A percentile compares a stretch with the other conserved stretches of the same genome.
Conservation (phyloP, 2,329 filamentous ascomycete species). For the Arthroderma uncinatum region DNA sequence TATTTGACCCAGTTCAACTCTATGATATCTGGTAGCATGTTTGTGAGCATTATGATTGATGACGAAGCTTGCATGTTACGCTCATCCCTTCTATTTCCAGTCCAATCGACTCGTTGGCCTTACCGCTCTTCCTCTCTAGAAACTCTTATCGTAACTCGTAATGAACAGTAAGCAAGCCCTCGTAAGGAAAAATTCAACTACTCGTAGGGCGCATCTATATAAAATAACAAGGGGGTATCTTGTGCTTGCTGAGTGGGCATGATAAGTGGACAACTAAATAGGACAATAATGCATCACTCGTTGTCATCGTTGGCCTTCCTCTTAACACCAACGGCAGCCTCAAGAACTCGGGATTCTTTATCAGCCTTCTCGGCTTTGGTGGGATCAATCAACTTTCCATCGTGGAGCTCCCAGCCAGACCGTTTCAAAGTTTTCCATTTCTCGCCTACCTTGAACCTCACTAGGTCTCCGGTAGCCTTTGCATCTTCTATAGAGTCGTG, state of each 20-base stretch:
- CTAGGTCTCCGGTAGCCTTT: constrained; percentile 74
- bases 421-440: constrained; percentile 58
- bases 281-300: not conserved
- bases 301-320: not conserved
- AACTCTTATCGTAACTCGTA: not conserved
- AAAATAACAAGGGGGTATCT: not conserved
- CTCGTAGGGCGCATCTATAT: too few relatives aligned
- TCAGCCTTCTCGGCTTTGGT: not conserved
- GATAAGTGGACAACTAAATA: too few relatives aligned
- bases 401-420: constrained; percentile 54
- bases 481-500: constrained; percentile 94
- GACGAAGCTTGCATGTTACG: not conserved
- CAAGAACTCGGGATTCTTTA: not conserved
- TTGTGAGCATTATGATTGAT: not conserved
- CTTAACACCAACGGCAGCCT: not conserved
- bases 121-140: not conserved
- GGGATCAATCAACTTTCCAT: constrained; percentile 31
- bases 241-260: not conserved
- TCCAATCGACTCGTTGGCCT: not conserved
- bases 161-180: not conserved
- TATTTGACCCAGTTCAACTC: not conserved
- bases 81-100: not conserved
- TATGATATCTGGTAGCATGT: not conserved
- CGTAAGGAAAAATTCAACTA: too few relatives aligned
- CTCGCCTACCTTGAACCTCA: constrained; percentile 57